These are phyloP conservation scores for Aegilops bicornis DNA, from an alignment of 176 grass and related monocot species.

Conservation along the genomic window DNA sequence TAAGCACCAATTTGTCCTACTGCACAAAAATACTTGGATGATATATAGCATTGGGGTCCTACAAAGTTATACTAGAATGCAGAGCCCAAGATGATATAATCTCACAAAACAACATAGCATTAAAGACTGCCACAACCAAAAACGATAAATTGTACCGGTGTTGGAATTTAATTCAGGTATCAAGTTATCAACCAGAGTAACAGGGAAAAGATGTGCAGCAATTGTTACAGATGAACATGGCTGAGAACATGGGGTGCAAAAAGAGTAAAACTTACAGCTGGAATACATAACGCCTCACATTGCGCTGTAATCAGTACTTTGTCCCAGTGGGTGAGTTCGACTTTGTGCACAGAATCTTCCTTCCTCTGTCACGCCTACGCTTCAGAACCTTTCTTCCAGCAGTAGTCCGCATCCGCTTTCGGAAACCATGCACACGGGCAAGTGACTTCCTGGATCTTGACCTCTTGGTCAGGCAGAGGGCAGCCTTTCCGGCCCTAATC, in stretches of 20 bases:
- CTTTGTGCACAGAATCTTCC: conserved; percentile 89
- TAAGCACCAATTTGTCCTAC: not conserved
- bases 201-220: not conserved
- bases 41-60: not conserved
- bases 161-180: conserved; percentile 9
- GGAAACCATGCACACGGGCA: conserved; percentile 85
- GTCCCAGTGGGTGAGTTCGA: conserved; percentile 60
- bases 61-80: not conserved
- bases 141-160: conserved; percentile 12
- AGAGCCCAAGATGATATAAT: not conserved
- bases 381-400: conserved; percentile 64
- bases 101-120: not conserved
- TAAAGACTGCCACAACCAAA: not conserved
- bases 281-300: not conserved
- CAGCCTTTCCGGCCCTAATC: conserved; percentile 82
- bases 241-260: conserved; percentile 14
- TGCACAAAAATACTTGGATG: not conserved
- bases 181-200: conserved; percentile 12
- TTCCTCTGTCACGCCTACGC: conserved; percentile 80
- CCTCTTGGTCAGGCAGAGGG: conserved; percentile 81
- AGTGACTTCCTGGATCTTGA: conserved; percentile 87
- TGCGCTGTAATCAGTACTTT: conserved; percentile 31
- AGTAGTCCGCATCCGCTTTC: conserved; percentile 62
- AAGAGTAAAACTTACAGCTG: conserved; percentile 31
- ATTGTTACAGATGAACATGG: conserved; percentile 29